phyloP scores from a whole-genome alignment of 345 rosid species.

The Acer yangbiense region DNA sequence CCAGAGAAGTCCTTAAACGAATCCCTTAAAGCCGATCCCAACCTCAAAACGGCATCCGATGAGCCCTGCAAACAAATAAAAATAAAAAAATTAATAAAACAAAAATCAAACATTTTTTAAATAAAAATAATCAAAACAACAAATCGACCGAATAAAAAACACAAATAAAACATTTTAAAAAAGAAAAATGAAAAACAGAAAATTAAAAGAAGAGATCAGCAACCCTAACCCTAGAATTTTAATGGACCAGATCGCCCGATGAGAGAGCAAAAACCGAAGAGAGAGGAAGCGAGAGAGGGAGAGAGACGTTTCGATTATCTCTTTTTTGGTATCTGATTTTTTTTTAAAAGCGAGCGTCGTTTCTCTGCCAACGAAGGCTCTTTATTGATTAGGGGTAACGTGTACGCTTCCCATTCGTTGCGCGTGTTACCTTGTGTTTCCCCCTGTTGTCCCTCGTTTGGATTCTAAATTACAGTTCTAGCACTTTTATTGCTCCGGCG shows the following conservation, averaged over 20 bases:
- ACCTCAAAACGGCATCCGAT: slow-evolving; percentile 34
- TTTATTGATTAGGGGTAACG: slow-evolving; percentile 29
- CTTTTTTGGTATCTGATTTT: neutral
- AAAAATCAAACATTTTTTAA: neutral
- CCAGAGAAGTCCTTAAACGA: slow-evolving; percentile 17
- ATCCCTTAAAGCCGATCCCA: slow-evolving; percentile 28
- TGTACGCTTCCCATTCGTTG: slow-evolving; percentile 16
- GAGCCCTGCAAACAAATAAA: slow-evolving; percentile 12
- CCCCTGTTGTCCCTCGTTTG: slow-evolving; percentile 13
- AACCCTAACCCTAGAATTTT: slow-evolving; percentile 36
- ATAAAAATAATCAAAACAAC: slow-evolving; percentile 2
- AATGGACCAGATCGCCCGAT: slow-evolving; percentile 40
- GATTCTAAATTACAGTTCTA: neutral
- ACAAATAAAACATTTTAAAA: neutral
- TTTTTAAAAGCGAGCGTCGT: neutral
- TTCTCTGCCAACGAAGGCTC: slow-evolving; percentile 34
- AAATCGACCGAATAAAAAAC: neutral
- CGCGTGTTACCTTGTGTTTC: slow-evolving; percentile 1
- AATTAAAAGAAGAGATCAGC: slow-evolving; percentile 7
- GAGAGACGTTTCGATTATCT: neutral
- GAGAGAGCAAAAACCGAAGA: slow-evolving; percentile 12
- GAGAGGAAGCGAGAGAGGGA: neutral
- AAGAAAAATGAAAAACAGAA: neutral
- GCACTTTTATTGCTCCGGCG: too few species aligned
- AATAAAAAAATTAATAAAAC: neutral